Evolutionary conservation across 2,329 filamentous ascomycete species (phyloP), one percentile per base, ranked within the genome.

Genomic region (Neofusicoccum umdonicola): DNA sequence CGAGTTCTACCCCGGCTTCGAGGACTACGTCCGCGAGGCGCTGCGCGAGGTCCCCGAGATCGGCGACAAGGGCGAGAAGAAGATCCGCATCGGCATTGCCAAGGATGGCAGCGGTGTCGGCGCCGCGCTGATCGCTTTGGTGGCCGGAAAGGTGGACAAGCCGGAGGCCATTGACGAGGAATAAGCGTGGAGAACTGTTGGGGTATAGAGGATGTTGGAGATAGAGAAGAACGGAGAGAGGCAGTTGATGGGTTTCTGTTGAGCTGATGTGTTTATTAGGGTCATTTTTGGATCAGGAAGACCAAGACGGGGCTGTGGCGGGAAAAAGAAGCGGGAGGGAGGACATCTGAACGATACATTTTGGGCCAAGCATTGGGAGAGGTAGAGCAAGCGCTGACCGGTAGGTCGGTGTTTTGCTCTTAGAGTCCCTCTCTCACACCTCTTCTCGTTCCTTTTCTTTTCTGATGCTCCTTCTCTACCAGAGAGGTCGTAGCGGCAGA

Each of bases 31-130:
- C 67, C 87, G 93, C 67, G 91, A 96, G 74, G 91, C 91, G 6
- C 83, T 98, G 66, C 82, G 88, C 57, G 87, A 87, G 64, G 87
- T 97, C 62, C 85, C 92, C 15, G 87, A 90, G 67, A 90, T 98
- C 71, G 94, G 94, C 4, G 80, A 83, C 51, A 82, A 85, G 65
- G 93, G 93, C 11, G 93, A 96, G 69, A 90, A 91, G 80, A 91
- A 88, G 79, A 91, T 99, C 69, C 86, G 92, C 65, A 97, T 99
- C 72, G 95, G 94, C 22, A 95, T 98, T 73, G 95, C 95, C 67
- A 97, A 97, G 83, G 95, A 99, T 76, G 95, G 95, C 54, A 95
- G 91, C 68, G 95, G 92, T 68, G 91, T 97, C n/a, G 95, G 95
- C 62, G 95, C 95, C 3, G 95, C 95, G 45, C 81, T 99, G 71